phyloP scores from a whole-genome alignment of 1,139 yeast species.

The Pichia sp. region DNA sequence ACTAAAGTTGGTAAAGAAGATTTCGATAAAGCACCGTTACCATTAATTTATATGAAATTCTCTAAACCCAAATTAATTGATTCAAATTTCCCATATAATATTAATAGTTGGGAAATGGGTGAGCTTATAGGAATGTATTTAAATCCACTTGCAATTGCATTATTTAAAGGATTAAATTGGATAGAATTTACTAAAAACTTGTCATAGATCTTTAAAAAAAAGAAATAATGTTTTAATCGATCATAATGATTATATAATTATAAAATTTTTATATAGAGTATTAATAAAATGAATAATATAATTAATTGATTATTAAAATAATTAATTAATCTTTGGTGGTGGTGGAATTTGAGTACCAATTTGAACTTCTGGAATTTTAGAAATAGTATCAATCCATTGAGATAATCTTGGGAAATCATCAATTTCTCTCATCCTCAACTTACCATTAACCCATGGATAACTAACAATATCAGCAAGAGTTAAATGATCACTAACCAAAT shows the following conservation, averaged over 20 bases:
- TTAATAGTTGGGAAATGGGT: constrained; percentile 39
- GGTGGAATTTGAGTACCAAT: constrained; percentile 31
- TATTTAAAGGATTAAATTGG: constrained; percentile 38
- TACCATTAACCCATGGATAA: constrained; percentile 34
- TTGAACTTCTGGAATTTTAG: constrained; percentile 34
- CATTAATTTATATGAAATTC: constrained; percentile 48
- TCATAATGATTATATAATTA: too few relatives aligned
- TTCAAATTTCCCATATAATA: constrained; percentile 30
- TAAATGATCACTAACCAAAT: constrained; percentile 50
- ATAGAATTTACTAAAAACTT: constrained; percentile 13
- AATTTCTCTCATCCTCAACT: constrained; percentile 31
- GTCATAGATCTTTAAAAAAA: background rate
- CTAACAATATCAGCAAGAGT: constrained; percentile 49
- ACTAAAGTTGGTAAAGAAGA: constrained; percentile 55
- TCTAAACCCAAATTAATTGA: constrained; percentile 28
- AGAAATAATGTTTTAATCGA: background rate
- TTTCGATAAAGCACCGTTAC: constrained; percentile 44
- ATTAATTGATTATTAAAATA: too few relatives aligned
- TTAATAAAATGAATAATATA: background rate
- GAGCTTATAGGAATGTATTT: constrained; percentile 34
- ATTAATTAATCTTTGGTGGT: constrained; percentile 8
- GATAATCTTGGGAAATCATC: constrained; percentile 39
- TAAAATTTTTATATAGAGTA: too few relatives aligned
- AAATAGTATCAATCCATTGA: constrained; percentile 41
- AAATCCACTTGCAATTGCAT: constrained; percentile 38